These are phyloP conservation scores for Ogataea polymorpha DNA, from an alignment of 805 yeast genomes.

Conservation along the genomic window DNA sequence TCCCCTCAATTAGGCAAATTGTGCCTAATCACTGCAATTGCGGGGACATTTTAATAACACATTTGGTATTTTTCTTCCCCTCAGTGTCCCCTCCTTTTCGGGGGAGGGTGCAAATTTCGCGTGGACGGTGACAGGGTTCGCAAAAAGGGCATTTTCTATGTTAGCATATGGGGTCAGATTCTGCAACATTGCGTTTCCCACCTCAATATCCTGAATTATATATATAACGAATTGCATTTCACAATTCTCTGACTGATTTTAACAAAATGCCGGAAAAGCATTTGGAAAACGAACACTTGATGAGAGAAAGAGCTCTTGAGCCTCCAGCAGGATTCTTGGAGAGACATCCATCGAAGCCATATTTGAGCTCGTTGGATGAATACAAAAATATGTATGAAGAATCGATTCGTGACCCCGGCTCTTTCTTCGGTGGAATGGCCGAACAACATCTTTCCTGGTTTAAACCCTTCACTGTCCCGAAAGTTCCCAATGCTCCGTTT, in stretches of 20 bases:
- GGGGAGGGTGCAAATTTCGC: not conserved
- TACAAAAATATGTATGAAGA: slow-evolving; percentile 49
- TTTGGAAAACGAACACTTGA: slow-evolving; percentile 34
- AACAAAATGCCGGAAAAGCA: slow-evolving; percentile 20
- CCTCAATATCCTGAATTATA: not conserved
- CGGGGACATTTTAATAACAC: not conserved
- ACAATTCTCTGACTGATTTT: not conserved
- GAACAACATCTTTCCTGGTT: slow-evolving; percentile 49
- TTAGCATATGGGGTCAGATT: not conserved
- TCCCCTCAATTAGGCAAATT: slow-evolving; percentile 2
- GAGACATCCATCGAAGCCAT: slow-evolving; percentile 45
- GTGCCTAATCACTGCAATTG: slow-evolving; percentile 2
- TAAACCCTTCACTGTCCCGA: slow-evolving; percentile 45
- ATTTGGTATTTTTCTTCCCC: slow-evolving; percentile 4
- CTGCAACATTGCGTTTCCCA: not conserved
- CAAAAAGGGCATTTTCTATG: not conserved
- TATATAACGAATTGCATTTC: not conserved
- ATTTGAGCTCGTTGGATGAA: slow-evolving; percentile 46
- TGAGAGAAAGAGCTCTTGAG: slow-evolving; percentile 27
- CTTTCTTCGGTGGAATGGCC: slow-evolving; percentile 56
- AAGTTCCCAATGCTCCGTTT: slow-evolving; percentile 40
- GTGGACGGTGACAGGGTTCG: slow-evolving; percentile 2
- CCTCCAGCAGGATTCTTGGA: slow-evolving; percentile 36
- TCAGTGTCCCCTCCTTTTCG: slow-evolving; percentile 10
- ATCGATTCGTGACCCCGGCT: slow-evolving; percentile 52